Base-by-base conservation (phyloP, 306 rosid genomes). In the Quercus variabilis region DNA sequence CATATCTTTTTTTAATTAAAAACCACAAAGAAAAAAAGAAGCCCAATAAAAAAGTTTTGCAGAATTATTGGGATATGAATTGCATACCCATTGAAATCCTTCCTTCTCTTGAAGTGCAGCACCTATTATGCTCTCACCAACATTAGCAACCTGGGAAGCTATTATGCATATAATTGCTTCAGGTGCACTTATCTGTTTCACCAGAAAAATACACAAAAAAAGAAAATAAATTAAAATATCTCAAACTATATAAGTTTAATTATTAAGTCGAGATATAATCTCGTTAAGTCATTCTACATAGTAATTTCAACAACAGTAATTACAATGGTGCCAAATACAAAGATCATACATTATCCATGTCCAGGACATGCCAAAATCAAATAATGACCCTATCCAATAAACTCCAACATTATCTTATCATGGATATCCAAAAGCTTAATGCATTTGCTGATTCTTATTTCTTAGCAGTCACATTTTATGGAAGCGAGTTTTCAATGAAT, bases 101-200 rank as follows among this genome's bases (percentile, higher is more conserved):
- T 93, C 94, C 90, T 93, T 96, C 70, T 91, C 99, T 89, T 96
- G 99, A 81, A 91, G 80, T 20, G 87, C 79, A 76, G 99, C 98
- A 82, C 99, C 99, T 70, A 96, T 96, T 78, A 96, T 73, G 89
- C 99, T 96, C 86, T 96, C 98, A 6, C 99, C 98, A 78, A 96
- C 81, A 86, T 96, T 96, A 76, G 98, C 99, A 82, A 96, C 82
- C 86, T 96, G 99, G 46, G 99, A 82, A 74, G 99, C 98, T 83
- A 96, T n/a, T 43, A 93, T 78, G 38, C 99, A 96, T 80, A 96
- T 88, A 74, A 88, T 58, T 23, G 91, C 94, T 84, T 88, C 98
- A 81, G 87, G 81, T 62, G 79, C 76, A 76, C 80, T 74, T 64
- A 93, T 77, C 99, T 93, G 94, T 80, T 88, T 23, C 46, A 74